Evolutionary conservation across 2,329 filamentous ascomycete genomes (phyloP).

Genomic region (Leptographium radiaticola): DNA sequence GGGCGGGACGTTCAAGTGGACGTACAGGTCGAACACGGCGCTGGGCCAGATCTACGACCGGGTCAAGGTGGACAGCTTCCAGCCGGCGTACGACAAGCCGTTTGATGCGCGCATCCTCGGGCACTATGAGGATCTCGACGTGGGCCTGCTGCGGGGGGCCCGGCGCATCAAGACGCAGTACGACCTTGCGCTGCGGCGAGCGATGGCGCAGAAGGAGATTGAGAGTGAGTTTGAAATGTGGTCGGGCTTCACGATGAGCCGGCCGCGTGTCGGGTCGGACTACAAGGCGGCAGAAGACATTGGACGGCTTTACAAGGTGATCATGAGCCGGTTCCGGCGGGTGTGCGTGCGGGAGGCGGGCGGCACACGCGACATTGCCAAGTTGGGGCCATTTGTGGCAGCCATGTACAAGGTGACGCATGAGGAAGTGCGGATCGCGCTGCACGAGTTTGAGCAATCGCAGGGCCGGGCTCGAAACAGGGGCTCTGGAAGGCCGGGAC

Average conservation of each 20-base stretch:
- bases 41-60: slow-evolving; percentile 75
- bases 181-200: slow-evolving; percentile 59
- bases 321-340: slow-evolving; percentile 58
- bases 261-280: slow-evolving; percentile 57
- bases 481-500: slow-evolving; percentile 5
- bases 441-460: slow-evolving; percentile 29
- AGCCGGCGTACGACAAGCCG: slow-evolving; percentile 53
- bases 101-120: slow-evolving; percentile 68
- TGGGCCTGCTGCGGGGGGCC: slow-evolving; percentile 44
- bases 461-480: background rate
- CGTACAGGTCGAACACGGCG: slow-evolving; percentile 56
- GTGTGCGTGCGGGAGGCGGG: slow-evolving; percentile 54
- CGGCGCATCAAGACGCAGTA: slow-evolving; percentile 61
- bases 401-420: slow-evolving; percentile 82
- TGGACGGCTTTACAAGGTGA: slow-evolving; percentile 47
- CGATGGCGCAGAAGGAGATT: slow-evolving; percentile 79
- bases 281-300: slow-evolving; percentile 85
- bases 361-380: slow-evolving; percentile 35
- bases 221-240: slow-evolving; percentile 84
- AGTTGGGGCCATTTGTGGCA: slow-evolving; percentile 59
- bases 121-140: slow-evolving; percentile 38
- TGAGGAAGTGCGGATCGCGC: slow-evolving; percentile 49
- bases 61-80: slow-evolving; percentile 54
- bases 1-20: slow-evolving; percentile 47
- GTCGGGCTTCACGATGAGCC: slow-evolving; percentile 70